Percentiles rank a stretch among this genome's conserved stretches.
Conservation (phyloP, 177 flowering plant genomes). For the Tripterygium wilfordii region DNA sequence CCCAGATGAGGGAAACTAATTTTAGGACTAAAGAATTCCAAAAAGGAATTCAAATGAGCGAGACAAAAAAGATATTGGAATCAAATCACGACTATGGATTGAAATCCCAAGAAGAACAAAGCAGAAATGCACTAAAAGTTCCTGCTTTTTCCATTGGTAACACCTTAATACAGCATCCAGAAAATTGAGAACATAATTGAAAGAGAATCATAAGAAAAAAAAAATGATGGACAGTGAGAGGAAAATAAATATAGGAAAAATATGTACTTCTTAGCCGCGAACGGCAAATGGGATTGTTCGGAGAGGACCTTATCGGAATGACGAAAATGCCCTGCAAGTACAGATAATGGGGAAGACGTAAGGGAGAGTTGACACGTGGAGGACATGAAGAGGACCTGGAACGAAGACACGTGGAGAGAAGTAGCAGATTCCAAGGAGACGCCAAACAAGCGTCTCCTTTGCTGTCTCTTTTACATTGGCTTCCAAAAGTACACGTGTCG, state of each 20-base stretch:
- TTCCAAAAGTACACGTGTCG: too few species aligned
- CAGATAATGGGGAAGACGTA: too few species aligned
- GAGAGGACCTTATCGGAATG: constrained; percentile 3
- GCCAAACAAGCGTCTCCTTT: constrained; percentile 11
- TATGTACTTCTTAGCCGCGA: too few species aligned
- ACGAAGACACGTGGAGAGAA: constrained; percentile 18
- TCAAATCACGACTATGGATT: neutral
- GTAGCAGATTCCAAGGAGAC: constrained; percentile 11
- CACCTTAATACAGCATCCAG: too few species aligned
- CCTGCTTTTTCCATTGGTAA: constrained; percentile 4
- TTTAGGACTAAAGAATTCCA: neutral
- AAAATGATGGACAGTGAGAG: neutral
- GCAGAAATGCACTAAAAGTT: neutral
- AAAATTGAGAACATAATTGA: too few species aligned
- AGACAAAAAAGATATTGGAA: neutral
- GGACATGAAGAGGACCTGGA: constrained; percentile 6
- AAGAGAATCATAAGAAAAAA: neutral
- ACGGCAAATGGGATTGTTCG: neutral
- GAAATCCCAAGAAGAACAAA: constrained; percentile 1
- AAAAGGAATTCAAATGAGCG: neutral
- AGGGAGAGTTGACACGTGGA: constrained; percentile 18
- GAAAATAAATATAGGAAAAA: neutral
- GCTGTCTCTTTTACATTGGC: neutral
- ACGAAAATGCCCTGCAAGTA: constrained; percentile 7
- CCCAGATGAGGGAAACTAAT: neutral